Conservation (phyloP, 805 yeast species). For the Ogataea naganishii region DNA sequence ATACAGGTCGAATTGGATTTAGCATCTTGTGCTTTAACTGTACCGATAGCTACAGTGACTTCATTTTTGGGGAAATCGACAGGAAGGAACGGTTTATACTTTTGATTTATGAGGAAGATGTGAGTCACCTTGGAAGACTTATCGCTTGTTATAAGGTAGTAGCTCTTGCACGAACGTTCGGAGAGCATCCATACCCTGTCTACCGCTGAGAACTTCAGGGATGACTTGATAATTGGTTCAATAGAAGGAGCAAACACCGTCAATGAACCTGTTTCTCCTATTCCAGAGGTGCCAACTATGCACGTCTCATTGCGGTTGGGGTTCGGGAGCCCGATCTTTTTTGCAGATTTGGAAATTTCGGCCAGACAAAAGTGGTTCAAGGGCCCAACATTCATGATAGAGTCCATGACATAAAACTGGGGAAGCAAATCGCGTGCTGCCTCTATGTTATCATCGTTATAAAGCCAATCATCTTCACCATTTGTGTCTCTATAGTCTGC, state of each 20-base stretch:
- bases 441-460: conserved; percentile 26
- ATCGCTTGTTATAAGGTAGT: conserved; percentile 67
- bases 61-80: conserved; percentile 57
- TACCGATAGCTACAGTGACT: conserved; percentile 59
- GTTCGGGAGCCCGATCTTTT: conserved; percentile 53
- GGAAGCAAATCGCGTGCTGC: conserved; percentile 9
- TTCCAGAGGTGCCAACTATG: conserved; percentile 64
- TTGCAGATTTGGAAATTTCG: conserved; percentile 41
- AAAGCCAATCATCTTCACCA: conserved; percentile 38
- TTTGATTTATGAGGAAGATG: conserved; percentile 52
- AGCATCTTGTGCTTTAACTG: conserved; percentile 21
- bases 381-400: conserved; percentile 63
- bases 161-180: conserved; percentile 26
- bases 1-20: conserved; percentile 29
- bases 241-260: conserved; percentile 60
- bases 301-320: conserved; percentile 62
- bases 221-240: conserved; percentile 58
- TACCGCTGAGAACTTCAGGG: conserved; percentile 64
- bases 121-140: conserved; percentile 55
- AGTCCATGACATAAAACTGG: conserved; percentile 41
- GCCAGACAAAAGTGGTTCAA: conserved; percentile 62
- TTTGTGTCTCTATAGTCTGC: conserved; percentile 26
- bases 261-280: conserved; percentile 43
- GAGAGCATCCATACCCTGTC: conserved; percentile 68
- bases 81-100: conserved; percentile 52